phyloP scores from a whole-genome alignment of 176 grass and related monocot species.

The Carex scoparia region DNA sequence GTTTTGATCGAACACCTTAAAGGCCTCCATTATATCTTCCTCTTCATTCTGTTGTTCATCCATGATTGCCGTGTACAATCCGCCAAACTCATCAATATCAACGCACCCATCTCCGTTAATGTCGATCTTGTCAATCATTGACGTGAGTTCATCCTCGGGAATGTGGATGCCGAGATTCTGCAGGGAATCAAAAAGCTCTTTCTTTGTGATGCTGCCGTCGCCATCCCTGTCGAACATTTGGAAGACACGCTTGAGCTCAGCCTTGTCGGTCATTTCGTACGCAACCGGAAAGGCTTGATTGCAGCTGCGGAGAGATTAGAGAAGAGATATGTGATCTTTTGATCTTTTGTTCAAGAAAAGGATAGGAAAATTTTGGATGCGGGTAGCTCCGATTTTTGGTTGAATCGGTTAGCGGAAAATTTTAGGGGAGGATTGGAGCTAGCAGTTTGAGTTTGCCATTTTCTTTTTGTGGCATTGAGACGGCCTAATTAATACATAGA shows the following conservation, averaged over 20 bases:
- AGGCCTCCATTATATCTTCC: conserved; percentile 59
- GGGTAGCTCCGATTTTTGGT: neutral
- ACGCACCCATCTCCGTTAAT: conserved; percentile 61
- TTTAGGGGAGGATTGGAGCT: neutral
- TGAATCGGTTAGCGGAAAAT: neutral
- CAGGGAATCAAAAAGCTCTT: conserved; percentile 57
- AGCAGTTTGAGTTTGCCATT: conserved; percentile 7
- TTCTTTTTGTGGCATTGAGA: conserved; percentile 11
- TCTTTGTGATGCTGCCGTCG: conserved; percentile 59
- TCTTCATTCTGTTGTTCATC: conserved; percentile 33
- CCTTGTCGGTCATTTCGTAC: conserved; percentile 25
- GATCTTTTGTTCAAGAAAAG: neutral
- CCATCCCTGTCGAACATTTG: conserved; percentile 75
- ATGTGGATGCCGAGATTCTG: conserved; percentile 64
- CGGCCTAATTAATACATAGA: neutral
- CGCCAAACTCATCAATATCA: conserved; percentile 63
- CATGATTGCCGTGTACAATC: conserved; percentile 52
- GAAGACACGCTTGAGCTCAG: conserved; percentile 63
- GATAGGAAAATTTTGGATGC: neutral
- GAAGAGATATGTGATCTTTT: neutral
- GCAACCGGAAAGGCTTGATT: neutral
- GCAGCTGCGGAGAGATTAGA: neutral
- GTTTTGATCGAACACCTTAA: conserved; percentile 76
- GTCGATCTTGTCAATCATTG: conserved; percentile 61
- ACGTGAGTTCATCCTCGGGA: conserved; percentile 42